These are phyloP conservation scores for Tripterygium wilfordii DNA, from an alignment of 177 flowering plant species.

Conservation along the genomic window DNA sequence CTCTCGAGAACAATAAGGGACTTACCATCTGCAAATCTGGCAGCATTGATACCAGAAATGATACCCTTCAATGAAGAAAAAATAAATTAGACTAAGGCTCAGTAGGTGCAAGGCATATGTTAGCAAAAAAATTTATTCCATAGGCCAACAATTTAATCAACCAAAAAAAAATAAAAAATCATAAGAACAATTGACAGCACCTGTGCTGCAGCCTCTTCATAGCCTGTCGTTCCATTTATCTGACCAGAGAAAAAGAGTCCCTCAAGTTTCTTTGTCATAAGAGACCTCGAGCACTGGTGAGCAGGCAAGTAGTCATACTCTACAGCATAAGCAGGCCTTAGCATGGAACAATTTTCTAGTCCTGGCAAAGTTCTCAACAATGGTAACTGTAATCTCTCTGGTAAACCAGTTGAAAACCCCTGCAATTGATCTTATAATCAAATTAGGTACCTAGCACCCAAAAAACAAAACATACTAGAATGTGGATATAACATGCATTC, in stretches of 20 bases:
- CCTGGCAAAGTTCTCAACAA: slow-evolving; percentile 90
- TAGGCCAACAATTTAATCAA: neutral
- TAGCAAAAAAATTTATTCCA: neutral
- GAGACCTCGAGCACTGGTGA: slow-evolving; percentile 85
- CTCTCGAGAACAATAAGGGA: slow-evolving; percentile 82
- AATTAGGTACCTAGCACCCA: no score
- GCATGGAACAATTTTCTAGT: slow-evolving; percentile 93
- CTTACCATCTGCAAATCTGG: slow-evolving; percentile 77
- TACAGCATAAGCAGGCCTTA: slow-evolving; percentile 99
- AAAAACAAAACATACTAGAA: no score
- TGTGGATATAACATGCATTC: no score
- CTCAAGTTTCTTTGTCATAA: slow-evolving; percentile 85
- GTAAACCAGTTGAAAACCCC: slow-evolving; percentile 98
- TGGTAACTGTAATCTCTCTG: slow-evolving; percentile 87
- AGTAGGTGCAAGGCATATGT: no score
- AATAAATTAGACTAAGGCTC: neutral
- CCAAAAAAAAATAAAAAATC: neutral
- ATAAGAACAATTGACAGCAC: slow-evolving; percentile 15
- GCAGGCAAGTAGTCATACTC: slow-evolving; percentile 98
- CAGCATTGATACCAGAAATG: slow-evolving; percentile 92
- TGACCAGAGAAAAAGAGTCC: slow-evolving; percentile 99
- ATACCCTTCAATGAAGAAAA: slow-evolving; percentile 53
- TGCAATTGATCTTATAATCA: slow-evolving; percentile 13
- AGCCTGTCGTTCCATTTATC: slow-evolving; percentile 98
- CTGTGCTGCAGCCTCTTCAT: slow-evolving; percentile 99